These are phyloP conservation scores for Fragaria nilgerrensis DNA, from an alignment of 306 rosid species.

Conservation along the genomic window DNA sequence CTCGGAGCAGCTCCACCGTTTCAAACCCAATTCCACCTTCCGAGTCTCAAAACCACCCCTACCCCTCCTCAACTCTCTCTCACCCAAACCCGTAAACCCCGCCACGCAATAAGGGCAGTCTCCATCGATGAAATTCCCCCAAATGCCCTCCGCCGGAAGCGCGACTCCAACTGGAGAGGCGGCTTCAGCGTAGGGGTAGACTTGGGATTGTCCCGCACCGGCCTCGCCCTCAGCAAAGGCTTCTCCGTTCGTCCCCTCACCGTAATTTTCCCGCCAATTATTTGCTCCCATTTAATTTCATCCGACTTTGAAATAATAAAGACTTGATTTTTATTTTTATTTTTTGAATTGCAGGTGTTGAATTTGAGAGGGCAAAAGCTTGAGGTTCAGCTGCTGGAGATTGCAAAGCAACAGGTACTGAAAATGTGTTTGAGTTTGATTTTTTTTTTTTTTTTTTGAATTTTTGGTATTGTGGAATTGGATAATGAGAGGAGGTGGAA, in stretches of 20 bases:
- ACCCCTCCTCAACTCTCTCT: slow-evolving; percentile 1
- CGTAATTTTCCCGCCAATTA: slow-evolving; percentile 32
- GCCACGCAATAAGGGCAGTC: slow-evolving; percentile 15
- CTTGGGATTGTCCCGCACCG: slow-evolving; percentile 79
- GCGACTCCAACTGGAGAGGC: slow-evolving; percentile 69
- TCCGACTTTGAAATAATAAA: not conserved
- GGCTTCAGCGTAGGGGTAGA: slow-evolving; percentile 91
- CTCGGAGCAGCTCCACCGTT: slow-evolving; percentile 9
- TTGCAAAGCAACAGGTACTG: slow-evolving; percentile 63
- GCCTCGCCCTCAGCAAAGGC: slow-evolving; percentile 90
- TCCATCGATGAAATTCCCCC: slow-evolving; percentile 60
- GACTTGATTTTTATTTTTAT: not conserved
- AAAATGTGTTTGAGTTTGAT: not conserved
- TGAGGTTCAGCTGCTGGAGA: slow-evolving; percentile 60
- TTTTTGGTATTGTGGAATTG: not conserved
- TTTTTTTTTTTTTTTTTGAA: not conserved
- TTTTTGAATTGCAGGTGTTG: slow-evolving; percentile 51
- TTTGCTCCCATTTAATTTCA: not conserved
- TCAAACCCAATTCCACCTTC: slow-evolving; percentile 6
- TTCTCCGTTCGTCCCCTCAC: slow-evolving; percentile 70
- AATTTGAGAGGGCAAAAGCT: slow-evolving; percentile 86
- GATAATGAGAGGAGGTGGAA: slow-evolving; percentile 2
- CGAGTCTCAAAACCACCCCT: not conserved
- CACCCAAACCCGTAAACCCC: slow-evolving; percentile 10
- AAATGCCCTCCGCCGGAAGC: slow-evolving; percentile 66